Conservation (phyloP, 257 asterid species). For the Orobanche coerulescens region DNA sequence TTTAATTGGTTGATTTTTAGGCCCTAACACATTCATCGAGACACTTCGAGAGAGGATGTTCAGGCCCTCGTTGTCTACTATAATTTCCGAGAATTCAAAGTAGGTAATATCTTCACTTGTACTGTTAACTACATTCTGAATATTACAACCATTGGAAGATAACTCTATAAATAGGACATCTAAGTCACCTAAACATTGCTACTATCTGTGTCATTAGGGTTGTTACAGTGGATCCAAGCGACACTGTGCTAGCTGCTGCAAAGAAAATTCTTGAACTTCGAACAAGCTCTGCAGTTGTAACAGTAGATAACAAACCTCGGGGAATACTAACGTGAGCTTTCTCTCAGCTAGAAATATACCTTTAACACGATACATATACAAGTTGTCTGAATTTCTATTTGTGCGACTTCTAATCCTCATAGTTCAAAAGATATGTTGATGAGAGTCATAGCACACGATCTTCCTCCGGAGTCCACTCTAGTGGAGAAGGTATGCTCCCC, state of each 20-base stretch:
- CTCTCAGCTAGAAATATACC: slow-evolving; percentile 11
- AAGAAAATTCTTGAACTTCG: slow-evolving; percentile 71
- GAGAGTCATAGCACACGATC: slow-evolving; percentile 87
- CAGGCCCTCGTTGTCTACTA: slow-evolving; percentile 79
- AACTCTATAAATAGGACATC: not conserved
- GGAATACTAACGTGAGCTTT: slow-evolving; percentile 69
- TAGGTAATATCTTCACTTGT: slow-evolving; percentile 71
- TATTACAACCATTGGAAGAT: not conserved
- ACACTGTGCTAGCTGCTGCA: slow-evolving; percentile 67
- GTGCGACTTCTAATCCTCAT: slow-evolving; percentile 9
- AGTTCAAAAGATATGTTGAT: slow-evolving; percentile 90
- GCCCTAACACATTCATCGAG: slow-evolving; percentile 75
- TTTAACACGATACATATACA: not conserved
- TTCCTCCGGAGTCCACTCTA: slow-evolving; percentile 62
- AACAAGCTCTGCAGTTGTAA: slow-evolving; percentile 59
- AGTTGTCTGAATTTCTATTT: not conserved
- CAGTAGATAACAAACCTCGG: slow-evolving; percentile 77
- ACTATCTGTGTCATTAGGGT: slow-evolving; percentile 18
- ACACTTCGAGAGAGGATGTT: slow-evolving; percentile 84
- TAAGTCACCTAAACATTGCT: not conserved
- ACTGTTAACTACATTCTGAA: slow-evolving; percentile 13
- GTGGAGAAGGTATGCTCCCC: slow-evolving; percentile 61
- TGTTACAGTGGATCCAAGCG: slow-evolving; percentile 70
- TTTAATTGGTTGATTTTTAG: slow-evolving; percentile 28
- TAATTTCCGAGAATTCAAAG: slow-evolving; percentile 91